Evolutionary conservation across 148 eudicot species (phyloP), one percentile per base, ranked within the genome.

Genomic region (Fagopyrum homotropicum): DNA sequence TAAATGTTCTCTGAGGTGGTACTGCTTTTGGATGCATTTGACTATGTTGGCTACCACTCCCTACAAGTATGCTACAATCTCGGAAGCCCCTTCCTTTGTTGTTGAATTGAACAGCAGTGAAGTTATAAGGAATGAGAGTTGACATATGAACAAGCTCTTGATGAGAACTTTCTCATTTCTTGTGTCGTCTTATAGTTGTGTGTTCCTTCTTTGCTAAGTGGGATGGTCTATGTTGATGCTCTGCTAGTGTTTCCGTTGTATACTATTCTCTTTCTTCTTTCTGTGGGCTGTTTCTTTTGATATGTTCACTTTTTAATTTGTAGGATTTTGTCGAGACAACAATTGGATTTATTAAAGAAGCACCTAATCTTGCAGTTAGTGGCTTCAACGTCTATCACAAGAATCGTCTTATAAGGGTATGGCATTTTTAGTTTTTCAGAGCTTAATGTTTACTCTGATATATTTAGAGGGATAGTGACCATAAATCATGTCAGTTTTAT

Each of bases 361-460:
- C 91, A 61, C 96, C 98, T 74, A 84, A 86, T 30, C 84, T 94
- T 83, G 75, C 75, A 73, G 81, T 95, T 57, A 79, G 81, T 77
- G 99, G 99, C 75, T 95, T 86, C 76, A 95, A 95, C 55, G 90
- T 95, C 15, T 95, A 95, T 91, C 97, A 95, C 77, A 95, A 95
- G 84, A 95, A 95, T 82, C 96, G 99, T 51, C 89, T 95, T 69
- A 95, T 95, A 86, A 84, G 93, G 93, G 99, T 95, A 95, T 71
- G 10, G 1, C 66, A 60, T 60, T 60, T 26, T 22, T 9, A 22
- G 7, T 55, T 26, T 55, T 55, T 60, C 26, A 19, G 12, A 7
- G 22, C 66, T 60, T 60, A 22, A 26, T 9, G 35, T 60, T 22
- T 60, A 9, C 66, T 60, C 5, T 5, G 66, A 60, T 11, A 60